Conservation (phyloP, 2,329 filamentous ascomycete species). For the Ophiostoma ulmi region DNA sequence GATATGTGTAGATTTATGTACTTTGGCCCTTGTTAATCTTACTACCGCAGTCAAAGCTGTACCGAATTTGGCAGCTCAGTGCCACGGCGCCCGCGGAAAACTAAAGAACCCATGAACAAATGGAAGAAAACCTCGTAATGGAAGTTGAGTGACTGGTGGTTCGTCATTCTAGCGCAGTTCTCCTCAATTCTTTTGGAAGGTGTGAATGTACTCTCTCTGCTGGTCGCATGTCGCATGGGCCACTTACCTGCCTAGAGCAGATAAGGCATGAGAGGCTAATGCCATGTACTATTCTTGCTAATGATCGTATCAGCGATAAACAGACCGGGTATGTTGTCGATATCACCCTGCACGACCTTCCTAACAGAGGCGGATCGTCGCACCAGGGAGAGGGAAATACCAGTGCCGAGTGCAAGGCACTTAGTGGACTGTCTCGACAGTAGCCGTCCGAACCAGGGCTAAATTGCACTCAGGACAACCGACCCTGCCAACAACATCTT, state of each 20-base stretch:
- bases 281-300: neutral
- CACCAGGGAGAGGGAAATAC: neutral
- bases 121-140: neutral
- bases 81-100: neutral
- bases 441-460: neutral
- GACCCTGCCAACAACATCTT: neutral
- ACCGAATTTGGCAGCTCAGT: neutral
- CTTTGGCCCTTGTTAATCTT: neutral
- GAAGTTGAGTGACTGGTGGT: neutral
- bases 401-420: neutral
- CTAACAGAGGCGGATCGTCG: conserved; percentile 8
- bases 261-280: neutral
- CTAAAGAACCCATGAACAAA: neutral
- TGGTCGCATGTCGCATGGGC: neutral
- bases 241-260: conserved; percentile 9
- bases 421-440: neutral
- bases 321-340: neutral
- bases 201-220: neutral
- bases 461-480: neutral
- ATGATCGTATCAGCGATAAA: neutral
- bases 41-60: neutral
- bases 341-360: conserved; percentile 12
- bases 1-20: neutral
- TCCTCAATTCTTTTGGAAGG: conserved; percentile 12
- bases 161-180: conserved; percentile 8